Conservation (phyloP, 768 basidiomycete genomes). For the Sarcomyxa edulis region DNA sequence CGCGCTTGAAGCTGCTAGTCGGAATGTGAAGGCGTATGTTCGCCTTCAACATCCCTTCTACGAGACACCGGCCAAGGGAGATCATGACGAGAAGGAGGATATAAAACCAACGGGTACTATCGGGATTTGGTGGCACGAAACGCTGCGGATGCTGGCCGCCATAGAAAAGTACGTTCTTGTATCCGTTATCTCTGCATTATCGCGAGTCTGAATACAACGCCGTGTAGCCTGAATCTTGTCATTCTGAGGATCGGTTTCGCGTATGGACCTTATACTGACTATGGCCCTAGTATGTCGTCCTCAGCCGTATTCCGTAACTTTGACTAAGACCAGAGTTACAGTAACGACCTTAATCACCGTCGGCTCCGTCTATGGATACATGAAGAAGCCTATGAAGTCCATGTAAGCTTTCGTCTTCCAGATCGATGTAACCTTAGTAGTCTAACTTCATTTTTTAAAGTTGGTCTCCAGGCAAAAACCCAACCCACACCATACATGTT, state of each 20-base stretch:
- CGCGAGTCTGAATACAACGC: slow-evolving; percentile 10
- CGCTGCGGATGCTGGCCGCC: slow-evolving; percentile 65
- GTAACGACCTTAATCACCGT: slow-evolving; percentile 71
- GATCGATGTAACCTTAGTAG: slow-evolving; percentile 1
- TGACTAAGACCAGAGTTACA: slow-evolving; percentile 21
- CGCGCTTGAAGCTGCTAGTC: slow-evolving; percentile 74
- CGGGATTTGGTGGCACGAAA: slow-evolving; percentile 90
- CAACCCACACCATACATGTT: slow-evolving; percentile 70
- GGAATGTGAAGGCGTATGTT: slow-evolving; percentile 74
- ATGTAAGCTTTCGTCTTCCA: slow-evolving; percentile 41
- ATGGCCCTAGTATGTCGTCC: slow-evolving; percentile 53
- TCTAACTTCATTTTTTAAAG: slow-evolving; percentile 29
- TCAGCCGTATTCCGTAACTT: slow-evolving; percentile 6
- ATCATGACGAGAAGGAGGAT: slow-evolving; percentile 68
- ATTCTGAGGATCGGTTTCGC: slow-evolving; percentile 69
- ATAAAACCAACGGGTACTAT: slow-evolving; percentile 63
- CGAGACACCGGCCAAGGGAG: slow-evolving; percentile 61
- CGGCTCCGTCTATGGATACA: slow-evolving; percentile 74
- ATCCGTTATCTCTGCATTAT: slow-evolving; percentile 2
- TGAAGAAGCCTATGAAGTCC: slow-evolving; percentile 82
- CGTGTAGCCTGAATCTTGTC: slow-evolving; percentile 68
- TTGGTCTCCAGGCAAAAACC: slow-evolving; percentile 76
- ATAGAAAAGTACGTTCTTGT: slow-evolving; percentile 67
- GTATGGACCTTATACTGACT: slow-evolving; percentile 79
- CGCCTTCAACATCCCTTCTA: slow-evolving; percentile 78